Base-by-base conservation (phyloP, 2,329 filamentous ascomycete species). In the Epichloe scottii region DNA sequence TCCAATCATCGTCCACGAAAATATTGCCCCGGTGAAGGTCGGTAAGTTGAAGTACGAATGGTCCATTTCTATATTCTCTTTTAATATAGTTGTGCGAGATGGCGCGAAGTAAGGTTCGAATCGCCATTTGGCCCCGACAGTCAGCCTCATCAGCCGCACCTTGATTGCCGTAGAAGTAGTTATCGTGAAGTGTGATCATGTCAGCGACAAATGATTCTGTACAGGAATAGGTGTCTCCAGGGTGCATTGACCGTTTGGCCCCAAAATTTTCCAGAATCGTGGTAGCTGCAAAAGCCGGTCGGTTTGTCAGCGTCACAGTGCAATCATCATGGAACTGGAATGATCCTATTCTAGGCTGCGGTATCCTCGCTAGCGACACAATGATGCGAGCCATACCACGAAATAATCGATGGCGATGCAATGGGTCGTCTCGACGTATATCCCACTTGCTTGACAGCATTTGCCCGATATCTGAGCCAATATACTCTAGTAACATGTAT, bases 11-110 rank as follows among this genome's bases (percentile, higher is more conserved):
- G 50, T 69, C 63, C 11, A 68, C 62, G 30, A 69, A 59, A 30
- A 70, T 62, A 45, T 68, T 69, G 38, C 63, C 62, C 21, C 45
- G 51, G 54, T 67, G 58, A 15, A 68, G 52, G 50, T 69, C 63
- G 19, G 62, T 65, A 39, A 68, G 46, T 33, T 58, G 54, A 12
- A 66, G 55, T 49, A 56, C 17, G 46, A 61, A 66, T 8, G 62
- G 62, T 2, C 63, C 62, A 40, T 62, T 44, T 17, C 60, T 54
- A 21, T 38, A 52, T n/a, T 56, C 58, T 40, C 52, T 42, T 23
- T 48, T 48, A 7, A 62, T 61, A 47, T 60, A 56, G 52, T 60
- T 54, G 15, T 63, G 60, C 3, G 63, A 44, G 11, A 56, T 19
- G 11, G 53, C 46, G 30, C 60, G 55, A 5, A 63, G 60, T 23